Evolutionary conservation across 1,284 basidiomycete species (phyloP).

Genomic region (Cryptococcus sp.): DNA sequence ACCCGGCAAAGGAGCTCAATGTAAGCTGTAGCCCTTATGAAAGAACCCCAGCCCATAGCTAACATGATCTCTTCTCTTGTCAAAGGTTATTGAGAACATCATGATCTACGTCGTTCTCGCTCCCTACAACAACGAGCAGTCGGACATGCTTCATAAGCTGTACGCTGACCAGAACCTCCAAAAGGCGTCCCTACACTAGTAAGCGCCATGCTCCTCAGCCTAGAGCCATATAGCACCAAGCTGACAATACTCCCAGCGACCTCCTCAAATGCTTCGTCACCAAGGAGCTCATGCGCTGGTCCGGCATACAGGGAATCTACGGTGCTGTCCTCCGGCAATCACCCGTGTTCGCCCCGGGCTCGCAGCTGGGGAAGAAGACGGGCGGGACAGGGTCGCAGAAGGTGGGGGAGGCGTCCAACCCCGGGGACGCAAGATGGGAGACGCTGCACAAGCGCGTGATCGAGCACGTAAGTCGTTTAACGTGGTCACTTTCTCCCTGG

Average conservation of each 20-base stretch:
- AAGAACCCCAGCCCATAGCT: conserved; percentile 1
- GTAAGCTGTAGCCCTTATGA: conserved; percentile 54
- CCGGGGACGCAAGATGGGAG: conserved; percentile 79
- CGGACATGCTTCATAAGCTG: conserved; percentile 88
- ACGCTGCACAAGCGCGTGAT: conserved; percentile 93
- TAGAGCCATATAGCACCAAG: not conserved
- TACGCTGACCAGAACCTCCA: conserved; percentile 71
- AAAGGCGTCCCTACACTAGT: conserved; percentile 85
- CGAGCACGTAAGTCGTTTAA: conserved; percentile 72
- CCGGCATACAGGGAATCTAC: conserved; percentile 88
- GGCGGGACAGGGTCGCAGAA: conserved; percentile 29
- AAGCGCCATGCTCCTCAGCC: conserved; percentile 42
- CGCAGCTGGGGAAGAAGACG: conserved; percentile 41
- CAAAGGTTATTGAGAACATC: conserved; percentile 82
- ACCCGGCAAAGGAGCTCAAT: conserved; percentile 67
- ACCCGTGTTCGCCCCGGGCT: conserved; percentile 65
- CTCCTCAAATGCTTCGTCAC: conserved; percentile 96
- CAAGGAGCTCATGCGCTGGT: conserved; percentile 96
- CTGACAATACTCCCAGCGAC: conserved; percentile 58
- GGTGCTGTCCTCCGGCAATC: conserved; percentile 77
- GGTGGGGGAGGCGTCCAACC: conserved; percentile 34
- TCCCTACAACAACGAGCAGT: conserved; percentile 94
- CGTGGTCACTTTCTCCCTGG: not conserved
- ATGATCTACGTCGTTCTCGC: conserved; percentile 92
- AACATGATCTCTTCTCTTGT: not conserved